Evolutionary conservation across 2,329 filamentous ascomycete genomes (phyloP), one percentile per base, ranked within the genome.

Genomic region (Capronia epimyces): DNA sequence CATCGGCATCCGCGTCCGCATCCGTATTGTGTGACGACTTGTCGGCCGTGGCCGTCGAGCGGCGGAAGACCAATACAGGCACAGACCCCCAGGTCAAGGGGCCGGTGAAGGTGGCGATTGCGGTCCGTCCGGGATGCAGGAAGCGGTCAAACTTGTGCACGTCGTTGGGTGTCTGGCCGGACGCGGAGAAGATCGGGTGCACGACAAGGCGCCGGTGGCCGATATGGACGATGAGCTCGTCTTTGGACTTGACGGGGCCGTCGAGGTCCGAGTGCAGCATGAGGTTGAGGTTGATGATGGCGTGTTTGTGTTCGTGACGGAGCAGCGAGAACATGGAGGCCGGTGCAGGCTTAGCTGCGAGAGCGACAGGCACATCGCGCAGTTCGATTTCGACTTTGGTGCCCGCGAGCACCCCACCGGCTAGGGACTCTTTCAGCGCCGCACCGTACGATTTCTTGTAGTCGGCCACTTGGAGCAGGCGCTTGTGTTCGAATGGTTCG

Each of bases 91-190:
- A 98, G 2, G 86, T 93, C 6, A 97, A 73, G 1, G 93, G 93
- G 0, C 86, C 93, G 61, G 90, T 85, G 68, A 96, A 95, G 9
- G 85, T 87, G 6, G 90, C 93, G 20, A 97, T 84, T 2, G 87
- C 87, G 7, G 87, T 91, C 61, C 89, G 85, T 3, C 93, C 93
- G 0, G 93, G 90, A 67, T 97, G 89, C 4, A 97, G 73, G 72
- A 82, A 98, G 24, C 91, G 85, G 69, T 89, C 87, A 70, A 89
- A 97, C 69, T 98, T 98, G 78, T 97, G 90, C 12, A 98, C 90
- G 65, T 98, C 86, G 72, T 97, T 97, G 42, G 89, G 87, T 0
- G 91, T 96, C 65, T 85, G 89, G 50, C 90, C 91, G n/a, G 81
- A 77, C 65, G 87, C 82, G 0, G 90, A 96, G 75, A 91, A 96